Conservation (phyloP, 768 basidiomycete genomes). For the Mycena galopus region DNA sequence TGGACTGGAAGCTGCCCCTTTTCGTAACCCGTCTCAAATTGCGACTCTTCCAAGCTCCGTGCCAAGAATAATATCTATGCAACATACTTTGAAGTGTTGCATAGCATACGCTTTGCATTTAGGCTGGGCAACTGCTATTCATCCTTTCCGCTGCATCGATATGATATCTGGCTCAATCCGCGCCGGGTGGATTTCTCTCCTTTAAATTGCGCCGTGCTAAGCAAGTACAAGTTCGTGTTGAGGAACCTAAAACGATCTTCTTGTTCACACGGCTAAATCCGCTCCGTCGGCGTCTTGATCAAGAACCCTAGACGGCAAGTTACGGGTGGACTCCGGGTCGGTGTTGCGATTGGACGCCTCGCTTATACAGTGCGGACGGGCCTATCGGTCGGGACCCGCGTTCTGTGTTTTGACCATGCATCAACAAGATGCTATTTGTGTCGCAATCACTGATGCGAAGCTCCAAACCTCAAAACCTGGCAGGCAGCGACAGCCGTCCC, state of each 20-base stretch:
- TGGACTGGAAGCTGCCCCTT: not conserved
- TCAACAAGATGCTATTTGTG: not conserved
- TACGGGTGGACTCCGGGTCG: too few relatives aligned
- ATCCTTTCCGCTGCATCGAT: conserved; percentile 21
- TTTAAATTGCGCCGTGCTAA: not conserved
- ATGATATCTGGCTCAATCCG: conserved; percentile 8
- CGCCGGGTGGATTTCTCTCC: not conserved
- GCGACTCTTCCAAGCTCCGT: conserved; percentile 19
- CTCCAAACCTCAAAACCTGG: conserved; percentile 9
- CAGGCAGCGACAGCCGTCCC: not conserved
- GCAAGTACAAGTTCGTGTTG: not conserved
- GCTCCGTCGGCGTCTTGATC: too few relatives aligned
- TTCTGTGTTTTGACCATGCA: not conserved
- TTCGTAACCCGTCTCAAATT: not conserved
- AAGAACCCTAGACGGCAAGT: too few relatives aligned
- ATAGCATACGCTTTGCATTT: not conserved
- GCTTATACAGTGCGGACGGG: too few relatives aligned
- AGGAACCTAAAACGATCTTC: not conserved
- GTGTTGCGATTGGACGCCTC: too few relatives aligned
- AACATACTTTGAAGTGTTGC: not conserved
- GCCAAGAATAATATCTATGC: not conserved
- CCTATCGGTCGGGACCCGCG: too few relatives aligned
- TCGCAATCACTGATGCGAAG: conserved; percentile 16
- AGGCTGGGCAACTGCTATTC: conserved; percentile 7
- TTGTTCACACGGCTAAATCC: not conserved